Base-by-base conservation (phyloP, 495 filamentous ascomycete species). In the Penicillium roqueforti region DNA sequence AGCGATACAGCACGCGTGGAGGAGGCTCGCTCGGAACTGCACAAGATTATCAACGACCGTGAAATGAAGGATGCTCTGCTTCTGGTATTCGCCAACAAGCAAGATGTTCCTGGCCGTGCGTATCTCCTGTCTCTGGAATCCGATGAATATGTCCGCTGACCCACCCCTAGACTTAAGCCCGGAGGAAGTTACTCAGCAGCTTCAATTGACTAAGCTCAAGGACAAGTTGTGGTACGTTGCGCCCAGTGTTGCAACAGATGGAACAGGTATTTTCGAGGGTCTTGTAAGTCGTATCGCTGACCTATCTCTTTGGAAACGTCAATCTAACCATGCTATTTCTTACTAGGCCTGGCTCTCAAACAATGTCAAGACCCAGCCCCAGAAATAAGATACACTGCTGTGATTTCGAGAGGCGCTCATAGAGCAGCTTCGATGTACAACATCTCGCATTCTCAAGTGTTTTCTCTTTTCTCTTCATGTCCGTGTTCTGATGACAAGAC, bases 1-100 rank as follows among this genome's bases (percentile, higher is more conserved):
- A 87, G 84, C 57, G 93, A 98, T 67, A 86, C 84, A 22, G 81
- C 81, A 37, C 83, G 93, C 37, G 86, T 98, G 70, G 87, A 92
- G 26, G 93, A 98, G 71, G 95, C 93, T 39, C 81, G 83, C 57
- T 87, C 84, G 44, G 93, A 98, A 66, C 76, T 98, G 31, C 87
- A 95, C 64, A 88, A 91, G 60, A 97, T 98, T 64, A 95, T 98
- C 68, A 88, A 92, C 63, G 93, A 98, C 66, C 81, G 91, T 42
- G 93, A 98, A 81, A 97, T 98, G 93, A 93, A 92, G 74, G 93
- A 98, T 67, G 89, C 90, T 22, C 73, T 97, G 59, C 74, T 98
- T 47, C 73, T 98, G 36, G 93, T 98, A 26, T 96, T 98, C 70
- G 95, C 95, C 22, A 98, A 98, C 73, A 98, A 97, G 81, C 93